Evolutionary conservation across 306 rosid species (phyloP).

Genomic region (Clitoria ternatea): DNA sequence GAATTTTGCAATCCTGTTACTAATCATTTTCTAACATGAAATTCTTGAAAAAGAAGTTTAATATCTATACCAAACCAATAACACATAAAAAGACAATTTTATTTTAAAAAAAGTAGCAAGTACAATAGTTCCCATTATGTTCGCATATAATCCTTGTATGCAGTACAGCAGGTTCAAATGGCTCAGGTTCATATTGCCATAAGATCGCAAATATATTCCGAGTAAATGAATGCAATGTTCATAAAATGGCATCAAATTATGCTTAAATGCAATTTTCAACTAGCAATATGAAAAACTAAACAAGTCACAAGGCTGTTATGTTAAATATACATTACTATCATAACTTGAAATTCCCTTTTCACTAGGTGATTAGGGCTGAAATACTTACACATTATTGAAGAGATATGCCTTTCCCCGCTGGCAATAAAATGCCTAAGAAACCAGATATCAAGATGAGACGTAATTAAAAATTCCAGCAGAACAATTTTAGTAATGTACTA

Average conservation of each 20-base stretch:
- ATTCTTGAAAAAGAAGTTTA: neutral
- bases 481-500: constrained; percentile 13
- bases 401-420: constrained; percentile 69
- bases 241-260: neutral
- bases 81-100: neutral
- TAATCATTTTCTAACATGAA: neutral
- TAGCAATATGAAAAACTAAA: neutral
- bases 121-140: neutral
- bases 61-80: neutral
- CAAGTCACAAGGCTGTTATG: neutral
- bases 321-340: neutral
- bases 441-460: constrained; percentile 17
- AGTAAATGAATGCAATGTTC: neutral
- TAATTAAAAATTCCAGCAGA: constrained; percentile 16
- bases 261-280: neutral
- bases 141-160: neutral
- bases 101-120: neutral
- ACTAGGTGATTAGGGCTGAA: constrained; percentile 2
- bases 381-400: constrained; percentile 64
- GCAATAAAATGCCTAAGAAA: constrained; percentile 49
- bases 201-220: neutral
- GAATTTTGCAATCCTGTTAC: neutral
- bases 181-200: neutral
- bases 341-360: neutral
- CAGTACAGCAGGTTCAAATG: neutral